Evolutionary conservation across 116 monocot genomes (phyloP), one percentile per base, ranked within the genome.

Genomic region (Phalaenopsis hybrid): DNA sequence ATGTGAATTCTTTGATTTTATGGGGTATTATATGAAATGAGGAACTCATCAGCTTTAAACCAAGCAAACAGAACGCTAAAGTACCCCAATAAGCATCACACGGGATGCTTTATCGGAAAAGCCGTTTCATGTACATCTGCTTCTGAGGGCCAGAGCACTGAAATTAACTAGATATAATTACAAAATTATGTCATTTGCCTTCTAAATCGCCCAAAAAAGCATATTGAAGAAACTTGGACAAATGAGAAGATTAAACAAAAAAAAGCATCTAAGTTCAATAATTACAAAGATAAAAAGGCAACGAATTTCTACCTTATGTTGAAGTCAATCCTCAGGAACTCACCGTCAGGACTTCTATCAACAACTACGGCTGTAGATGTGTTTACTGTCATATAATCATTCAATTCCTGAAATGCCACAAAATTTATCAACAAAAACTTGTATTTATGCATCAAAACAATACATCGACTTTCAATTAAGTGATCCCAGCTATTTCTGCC

Each of bases 271-370:
- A 7, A 44, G 45, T 11, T 75, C 15, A 44, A 13, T 75, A 75
- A 44, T 34, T 75, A 75, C 44, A 46, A 7, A n/a, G 45, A 75
- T 75, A 23, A 49, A 23, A 77, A 75, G 28, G 16, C 21, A 46
- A 74, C 8, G 52, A 50, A 59, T 13, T 83, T 78, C 10, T 86
- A 97, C 97, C 94, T 94, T 79, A 97, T 76, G 72, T 92, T 92
- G 81, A 97, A 97, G 87, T 91, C 91, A 82, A 97, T 93, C 75
- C 91, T 92, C 78, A 97, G 83, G 82, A 97, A 97, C 70, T 97
- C 94, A n/a, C 85, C 91, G 89, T 94, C 97, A 50, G 85, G 74
- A 85, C 97, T 97, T 82, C 78, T 87, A 89, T 97, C 97, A 79
- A 97, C 93, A 85, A 94, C 83, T 76, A 97, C 67, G 21, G 94